Conservation (phyloP, 2,329 filamentous ascomycete genomes). For the Neonectria ditissima region DNA sequence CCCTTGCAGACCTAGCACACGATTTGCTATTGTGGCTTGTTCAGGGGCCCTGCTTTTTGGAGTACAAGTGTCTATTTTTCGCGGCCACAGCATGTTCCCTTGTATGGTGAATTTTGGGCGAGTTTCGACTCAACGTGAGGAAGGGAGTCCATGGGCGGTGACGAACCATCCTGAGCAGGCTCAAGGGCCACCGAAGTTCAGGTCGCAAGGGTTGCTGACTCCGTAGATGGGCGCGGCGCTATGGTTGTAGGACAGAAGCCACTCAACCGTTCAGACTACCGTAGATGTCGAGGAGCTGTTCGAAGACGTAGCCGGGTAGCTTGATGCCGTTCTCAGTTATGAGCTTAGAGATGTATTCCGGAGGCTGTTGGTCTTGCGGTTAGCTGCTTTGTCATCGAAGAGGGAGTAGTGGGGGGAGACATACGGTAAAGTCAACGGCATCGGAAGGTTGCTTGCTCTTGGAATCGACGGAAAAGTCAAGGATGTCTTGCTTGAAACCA, state of each 20-base stretch:
- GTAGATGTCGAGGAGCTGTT: conserved; percentile 75
- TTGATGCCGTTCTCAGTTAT: conserved; percentile 82
- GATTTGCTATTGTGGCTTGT: not conserved
- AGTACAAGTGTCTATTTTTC: not conserved
- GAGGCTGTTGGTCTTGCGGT: conserved; percentile 60
- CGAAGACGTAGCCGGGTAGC: conserved; percentile 76
- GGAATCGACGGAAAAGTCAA: conserved; percentile 75
- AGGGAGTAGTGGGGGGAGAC: conserved; percentile 39
- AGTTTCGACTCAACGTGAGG: not conserved
- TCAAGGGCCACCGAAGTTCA: not conserved
- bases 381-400: not conserved
- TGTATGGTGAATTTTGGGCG: not conserved
- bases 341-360: conserved; percentile 76
- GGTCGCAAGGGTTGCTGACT: not conserved
- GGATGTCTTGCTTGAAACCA: conserved; percentile 80
- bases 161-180: not conserved
- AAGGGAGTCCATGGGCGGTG: not conserved
- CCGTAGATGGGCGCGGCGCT: conserved; percentile 30
- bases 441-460: conserved; percentile 60
- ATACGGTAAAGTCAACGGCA: conserved; percentile 78
- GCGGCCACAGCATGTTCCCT: not conserved
- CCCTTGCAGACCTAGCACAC: not conserved
- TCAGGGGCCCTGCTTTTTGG: no score
- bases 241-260: not conserved
- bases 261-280: conserved; percentile 55